Evolutionary conservation across 2,329 filamentous ascomycete species (phyloP).

Genomic region (Exophiala spinifera): DNA sequence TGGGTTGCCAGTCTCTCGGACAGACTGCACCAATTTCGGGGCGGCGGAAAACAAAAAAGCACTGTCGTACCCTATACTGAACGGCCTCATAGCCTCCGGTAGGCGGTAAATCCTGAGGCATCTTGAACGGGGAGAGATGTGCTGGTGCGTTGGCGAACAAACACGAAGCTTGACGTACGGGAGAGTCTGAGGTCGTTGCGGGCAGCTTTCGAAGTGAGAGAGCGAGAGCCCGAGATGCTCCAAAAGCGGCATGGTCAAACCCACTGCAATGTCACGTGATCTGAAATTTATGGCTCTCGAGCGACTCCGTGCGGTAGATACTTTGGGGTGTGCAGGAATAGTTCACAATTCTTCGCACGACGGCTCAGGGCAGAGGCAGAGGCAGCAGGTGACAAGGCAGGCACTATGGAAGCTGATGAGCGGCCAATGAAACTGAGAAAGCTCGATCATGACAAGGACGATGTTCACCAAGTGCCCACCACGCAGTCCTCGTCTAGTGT

Average conservation of each 20-base stretch:
- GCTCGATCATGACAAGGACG: conserved; percentile 35
- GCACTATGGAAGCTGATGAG: conserved; percentile 55
- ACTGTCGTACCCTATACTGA: conserved; percentile 79
- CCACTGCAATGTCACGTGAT: neutral
- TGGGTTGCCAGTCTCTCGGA: neutral
- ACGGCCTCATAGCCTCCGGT: conserved; percentile 90
- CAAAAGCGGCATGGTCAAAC: no score
- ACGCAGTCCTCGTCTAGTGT: neutral
- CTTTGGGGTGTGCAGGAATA: no score
- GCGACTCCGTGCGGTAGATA: neutral
- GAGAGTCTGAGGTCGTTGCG: neutral
- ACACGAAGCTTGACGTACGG: conserved; percentile 1
- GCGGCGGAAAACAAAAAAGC: conserved; percentile 3
- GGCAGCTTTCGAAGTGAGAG: conserved; percentile 5
- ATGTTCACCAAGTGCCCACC: conserved; percentile 9
- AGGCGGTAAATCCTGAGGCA: conserved; percentile 98
- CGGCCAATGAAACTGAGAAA: conserved; percentile 56
- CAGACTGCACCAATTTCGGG: conserved; percentile 1
- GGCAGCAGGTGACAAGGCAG: neutral
- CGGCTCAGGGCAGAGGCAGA: no score
- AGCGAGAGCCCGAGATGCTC: conserved; percentile 4
- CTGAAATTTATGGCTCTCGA: neutral
- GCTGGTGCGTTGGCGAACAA: conserved; percentile 7
- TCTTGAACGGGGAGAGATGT: conserved; percentile 47
- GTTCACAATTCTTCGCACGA: no score